Evolutionary conservation across 306 rosid genomes (phyloP), one percentile per base, ranked within the genome.

Genomic region (Corylus americana): DNA sequence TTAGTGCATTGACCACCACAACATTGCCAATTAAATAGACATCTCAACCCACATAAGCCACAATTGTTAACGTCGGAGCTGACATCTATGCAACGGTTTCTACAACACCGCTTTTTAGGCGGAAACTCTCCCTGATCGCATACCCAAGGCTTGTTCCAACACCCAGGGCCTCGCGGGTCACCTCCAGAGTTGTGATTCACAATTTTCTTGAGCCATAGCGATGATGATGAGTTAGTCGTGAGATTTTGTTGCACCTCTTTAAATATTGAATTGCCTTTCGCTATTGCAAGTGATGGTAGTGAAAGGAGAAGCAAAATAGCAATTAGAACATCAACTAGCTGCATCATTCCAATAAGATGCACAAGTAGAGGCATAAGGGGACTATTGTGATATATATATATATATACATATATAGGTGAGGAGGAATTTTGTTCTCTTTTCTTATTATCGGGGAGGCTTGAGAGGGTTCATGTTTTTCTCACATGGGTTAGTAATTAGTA

Each of bases 31-130:
- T 84, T 57, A 53, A 88, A 92, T 0, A 76, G 78, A 42, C 96
- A 94, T 42, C 70, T 86, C 13, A 29, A 37, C 4, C 82, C 81
- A 72, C 97, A 94, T 1, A 61, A 51, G 2, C 97, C 93, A 68
- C 98, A 94, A 37, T 94, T 86, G 78, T 89, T 72, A 0, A 1
- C 54, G 55, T 94, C 90, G 0, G 78, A 86, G 11, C 55, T 58
- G 13, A 88, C 85, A 61, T 90, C 83, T 3, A 89, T 83, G 35
- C 98, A 94, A 25, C 77, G 89, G 51, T 87, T 87, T 25, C 86
- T 3, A 62, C 97, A 94, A 11, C 96, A 94, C 55, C 37, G 25
- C n/a, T 73, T 74, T 13, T 35, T 71, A 0, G 68, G 80, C 0
- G 82, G 85, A 55, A 77, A 55, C 29, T 71, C 81, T 70, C 86